Evolutionary conservation across 108 stramenopile genomes (phyloP), one percentile per base, ranked within the genome.

Genomic region (Parietichytrium sp.): DNA sequence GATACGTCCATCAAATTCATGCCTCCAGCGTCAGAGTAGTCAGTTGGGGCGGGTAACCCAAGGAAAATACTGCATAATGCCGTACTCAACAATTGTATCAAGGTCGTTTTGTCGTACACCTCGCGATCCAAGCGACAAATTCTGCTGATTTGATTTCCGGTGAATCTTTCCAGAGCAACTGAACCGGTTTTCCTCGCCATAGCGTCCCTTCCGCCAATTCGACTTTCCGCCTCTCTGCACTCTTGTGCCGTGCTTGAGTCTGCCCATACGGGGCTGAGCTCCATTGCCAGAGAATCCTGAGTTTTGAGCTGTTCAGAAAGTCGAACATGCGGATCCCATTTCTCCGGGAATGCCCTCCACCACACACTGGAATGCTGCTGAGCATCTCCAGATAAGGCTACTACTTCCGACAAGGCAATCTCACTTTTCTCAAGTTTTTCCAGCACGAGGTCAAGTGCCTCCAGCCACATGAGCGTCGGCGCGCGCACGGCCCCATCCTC

Each of bases 1-100:
- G n/a, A n/a, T n/a, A 72, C 38, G 23, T 72, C 20, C 61, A 72
- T 72, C 61, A 72, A 45, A 25, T 72, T 72, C 61, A 72, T 72
- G 2, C 61, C 61, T n/a, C 38, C 61, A n/a, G 15, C 61, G 42
- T 72, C 61, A n/a, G 38, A 33, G 10, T 33, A 33, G 23, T 72
- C 61, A 6, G 61, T 72, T 16, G 61, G 20, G 33, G 61, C 61
- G 13, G 61, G 61, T 2, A 16, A 10, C 1, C 61, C 61, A 1
- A 72, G 33, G 20, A 72, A 72, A 42, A 72, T 16, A 42, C 61
- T 72, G 16, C 38, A 23, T 33, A 72, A 42, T 42, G 61, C 61
- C 13, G 61, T 72, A 2, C 61, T 72, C 15, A 72, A 42, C 33
- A 72, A 20, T 42, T 45, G 36, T 8, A 72, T 25, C 23, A n/a